Evolutionary conservation across 2,329 filamentous ascomycete species (phyloP), one percentile per base, ranked within the genome.

Genomic region (Colletotrichum musae): DNA sequence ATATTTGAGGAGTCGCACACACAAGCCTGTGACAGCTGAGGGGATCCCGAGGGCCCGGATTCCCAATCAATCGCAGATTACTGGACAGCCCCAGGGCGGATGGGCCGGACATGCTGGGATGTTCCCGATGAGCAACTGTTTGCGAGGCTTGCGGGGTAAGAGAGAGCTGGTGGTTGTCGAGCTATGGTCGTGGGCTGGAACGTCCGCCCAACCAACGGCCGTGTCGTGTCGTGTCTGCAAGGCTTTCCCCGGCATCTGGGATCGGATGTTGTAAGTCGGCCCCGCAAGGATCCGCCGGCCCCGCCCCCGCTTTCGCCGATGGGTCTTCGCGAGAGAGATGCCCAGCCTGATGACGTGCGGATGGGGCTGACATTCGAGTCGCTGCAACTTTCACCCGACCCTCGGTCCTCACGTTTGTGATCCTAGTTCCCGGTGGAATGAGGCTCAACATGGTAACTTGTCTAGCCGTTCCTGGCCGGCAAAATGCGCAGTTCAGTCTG

Each of bases 251-350:
- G 53, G 54, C 54, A 47, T 16, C 18, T 45, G 2, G 13, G 6
- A 13, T 52, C 24, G 62, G 47, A 24, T 4, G 21, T 24, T 24
- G 21, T 24, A 4, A 24, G 24, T 43, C 43, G 45, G 54, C 47
- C 36, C 54, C 47, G 10, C 39, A 52, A 5, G 32, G 16, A 9
- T 18, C 54, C 32, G 32, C 53, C 61, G 61, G 61, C 53, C 45
- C 53, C 53, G 52, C 52, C 52, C 41, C 60, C 52, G 32, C 60
- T 51, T 24, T 36, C 13, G 4, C 53, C 45, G 45, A 60, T 4
- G 32, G 18, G 21, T 21, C n/a, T 50, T n/a, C 12, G 41, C 41
- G 39, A 48, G 24, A 16, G 5, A 21, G 45, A 48, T 2, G 43
- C 43, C 9, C n/a, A 16, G 43, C 43, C 15, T n/a, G 18, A 48